Conservation (phyloP, 2,329 filamentous ascomycete genomes). For the Aspergillus sp. region DNA sequence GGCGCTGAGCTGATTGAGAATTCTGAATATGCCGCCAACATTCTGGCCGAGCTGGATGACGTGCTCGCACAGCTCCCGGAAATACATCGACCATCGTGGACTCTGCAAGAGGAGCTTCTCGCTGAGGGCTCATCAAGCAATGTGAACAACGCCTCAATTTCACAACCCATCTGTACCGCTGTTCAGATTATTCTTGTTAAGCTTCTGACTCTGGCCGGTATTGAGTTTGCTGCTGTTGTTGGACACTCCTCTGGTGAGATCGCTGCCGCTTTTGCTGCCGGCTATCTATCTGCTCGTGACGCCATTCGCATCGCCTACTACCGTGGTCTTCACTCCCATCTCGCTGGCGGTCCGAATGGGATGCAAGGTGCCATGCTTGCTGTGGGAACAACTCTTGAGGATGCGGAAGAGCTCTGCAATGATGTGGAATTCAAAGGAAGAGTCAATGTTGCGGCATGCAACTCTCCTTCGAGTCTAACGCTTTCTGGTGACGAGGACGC, state of each 20-base stretch:
- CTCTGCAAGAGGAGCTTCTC: conserved; percentile 3
- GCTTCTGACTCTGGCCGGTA: conserved; percentile 6
- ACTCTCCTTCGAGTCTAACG: conserved; percentile 1
- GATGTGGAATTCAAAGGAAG: conserved; percentile 13
- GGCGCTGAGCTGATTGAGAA: conserved; percentile 8
- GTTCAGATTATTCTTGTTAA: conserved; percentile 12
- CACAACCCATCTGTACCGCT: conserved; percentile 12
- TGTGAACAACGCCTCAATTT: conserved; percentile 3
- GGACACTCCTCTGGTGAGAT: conserved; percentile 16
- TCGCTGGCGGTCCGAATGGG: conserved; percentile 6
- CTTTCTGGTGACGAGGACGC: conserved; percentile 6
- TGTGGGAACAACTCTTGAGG: conserved; percentile 20
- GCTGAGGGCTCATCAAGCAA: not conserved
- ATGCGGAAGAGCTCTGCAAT: conserved; percentile 1
- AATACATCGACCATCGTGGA: conserved; percentile 8
- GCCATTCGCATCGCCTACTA: conserved; percentile 43
- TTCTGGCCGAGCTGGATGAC: conserved; percentile 9
- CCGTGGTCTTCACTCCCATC: conserved; percentile 30
- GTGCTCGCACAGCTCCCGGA: conserved; percentile 3
- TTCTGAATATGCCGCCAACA: conserved; percentile 3
- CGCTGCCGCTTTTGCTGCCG: conserved; percentile 14
- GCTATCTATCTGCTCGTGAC: conserved; percentile 13
- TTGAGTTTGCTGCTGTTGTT: conserved; percentile 8
- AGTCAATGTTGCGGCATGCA: conserved; percentile 14
- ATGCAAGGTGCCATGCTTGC: conserved; percentile 44